These are phyloP conservation scores for Candida ovalis DNA, from an alignment of 805 yeast species.

Conservation along the genomic window DNA sequence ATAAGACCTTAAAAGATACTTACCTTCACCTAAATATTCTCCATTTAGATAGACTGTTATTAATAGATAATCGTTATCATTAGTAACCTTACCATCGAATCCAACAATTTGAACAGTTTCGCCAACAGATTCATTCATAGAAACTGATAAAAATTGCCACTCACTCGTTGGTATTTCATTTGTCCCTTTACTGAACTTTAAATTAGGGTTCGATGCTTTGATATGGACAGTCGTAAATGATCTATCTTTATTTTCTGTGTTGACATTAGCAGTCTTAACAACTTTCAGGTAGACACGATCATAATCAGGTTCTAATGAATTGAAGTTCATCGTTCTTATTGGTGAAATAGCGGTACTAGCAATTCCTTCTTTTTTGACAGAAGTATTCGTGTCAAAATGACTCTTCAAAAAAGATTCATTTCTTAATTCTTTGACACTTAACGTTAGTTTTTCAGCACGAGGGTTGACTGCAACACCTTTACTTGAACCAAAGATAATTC, in stretches of 20 bases:
- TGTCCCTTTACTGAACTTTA: constrained; percentile 64
- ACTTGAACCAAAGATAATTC: constrained; percentile 71
- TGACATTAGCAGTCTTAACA: constrained; percentile 38
- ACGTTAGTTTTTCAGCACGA: constrained; percentile 65
- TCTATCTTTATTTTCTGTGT: constrained; percentile 22
- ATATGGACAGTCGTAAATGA: constrained; percentile 52
- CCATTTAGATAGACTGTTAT: constrained; percentile 64
- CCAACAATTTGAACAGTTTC: constrained; percentile 67
- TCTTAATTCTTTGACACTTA: constrained; percentile 71
- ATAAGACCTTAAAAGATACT: constrained; percentile 35
- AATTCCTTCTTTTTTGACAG: constrained; percentile 19
- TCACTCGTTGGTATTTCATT: constrained; percentile 46
- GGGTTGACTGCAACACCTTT: constrained; percentile 80
- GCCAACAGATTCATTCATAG: constrained; percentile 67
- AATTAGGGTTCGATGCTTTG: constrained; percentile 45
- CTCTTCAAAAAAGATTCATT: constrained; percentile 30
- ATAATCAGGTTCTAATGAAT: constrained; percentile 54
- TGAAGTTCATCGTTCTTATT: constrained; percentile 61
- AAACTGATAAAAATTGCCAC: constrained; percentile 75
- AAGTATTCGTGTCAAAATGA: constrained; percentile 6
- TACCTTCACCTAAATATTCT: constrained; percentile 54
- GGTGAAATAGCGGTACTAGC: constrained; percentile 52
- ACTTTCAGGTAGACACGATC: constrained; percentile 59
- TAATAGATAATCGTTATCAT: constrained; percentile 50
- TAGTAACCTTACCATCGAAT: constrained; percentile 40